These are phyloP conservation scores for Cardamine occulta DNA, from an alignment of 345 rosid genomes.

Conservation along the genomic window DNA sequence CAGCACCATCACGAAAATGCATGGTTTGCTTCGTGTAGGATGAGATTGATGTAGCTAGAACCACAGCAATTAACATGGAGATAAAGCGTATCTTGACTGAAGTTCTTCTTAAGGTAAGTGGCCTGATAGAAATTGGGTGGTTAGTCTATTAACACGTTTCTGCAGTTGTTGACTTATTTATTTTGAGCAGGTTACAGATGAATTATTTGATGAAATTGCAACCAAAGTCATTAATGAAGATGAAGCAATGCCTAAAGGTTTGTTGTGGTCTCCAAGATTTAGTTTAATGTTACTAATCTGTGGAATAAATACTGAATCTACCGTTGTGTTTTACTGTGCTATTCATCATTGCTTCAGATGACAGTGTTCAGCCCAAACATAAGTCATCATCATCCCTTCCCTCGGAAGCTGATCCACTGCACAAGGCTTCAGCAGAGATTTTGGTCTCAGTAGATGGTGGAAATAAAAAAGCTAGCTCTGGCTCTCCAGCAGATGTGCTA, in stretches of 20 bases:
- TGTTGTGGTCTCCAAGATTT: slow-evolving; percentile 25
- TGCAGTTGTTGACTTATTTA: slow-evolving; percentile 30
- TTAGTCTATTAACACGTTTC: slow-evolving; percentile 18
- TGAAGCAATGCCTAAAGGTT: slow-evolving; percentile 63
- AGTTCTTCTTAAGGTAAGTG: slow-evolving; percentile 84
- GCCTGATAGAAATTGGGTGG: slow-evolving; percentile 34
- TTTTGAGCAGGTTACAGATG: slow-evolving; percentile 86
- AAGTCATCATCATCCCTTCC: slow-evolving; percentile 49
- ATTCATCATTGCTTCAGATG: slow-evolving; percentile 50
- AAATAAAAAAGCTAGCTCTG: slow-evolving; percentile 60
- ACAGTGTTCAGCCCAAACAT: slow-evolving; percentile 46
- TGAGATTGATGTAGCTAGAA: slow-evolving; percentile 70
- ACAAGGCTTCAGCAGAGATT: slow-evolving; percentile 61
- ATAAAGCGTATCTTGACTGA: slow-evolving; percentile 91
- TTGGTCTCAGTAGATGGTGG: slow-evolving; percentile 50
- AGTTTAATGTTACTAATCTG: slow-evolving; percentile 2
- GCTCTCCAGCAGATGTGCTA: slow-evolving; percentile 69
- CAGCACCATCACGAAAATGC: slow-evolving; percentile 17
- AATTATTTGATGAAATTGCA: slow-evolving; percentile 94
- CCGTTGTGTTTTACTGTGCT: slow-evolving; percentile 17
- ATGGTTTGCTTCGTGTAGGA: slow-evolving; percentile 60
- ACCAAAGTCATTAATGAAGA: slow-evolving; percentile 86
- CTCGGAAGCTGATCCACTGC: slow-evolving; percentile 43
- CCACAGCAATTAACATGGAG: slow-evolving; percentile 83
- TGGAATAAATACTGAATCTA: slow-evolving; percentile 23